phyloP scores from a whole-genome alignment of 345 rosid species.

The Gossypium longicalyx region DNA sequence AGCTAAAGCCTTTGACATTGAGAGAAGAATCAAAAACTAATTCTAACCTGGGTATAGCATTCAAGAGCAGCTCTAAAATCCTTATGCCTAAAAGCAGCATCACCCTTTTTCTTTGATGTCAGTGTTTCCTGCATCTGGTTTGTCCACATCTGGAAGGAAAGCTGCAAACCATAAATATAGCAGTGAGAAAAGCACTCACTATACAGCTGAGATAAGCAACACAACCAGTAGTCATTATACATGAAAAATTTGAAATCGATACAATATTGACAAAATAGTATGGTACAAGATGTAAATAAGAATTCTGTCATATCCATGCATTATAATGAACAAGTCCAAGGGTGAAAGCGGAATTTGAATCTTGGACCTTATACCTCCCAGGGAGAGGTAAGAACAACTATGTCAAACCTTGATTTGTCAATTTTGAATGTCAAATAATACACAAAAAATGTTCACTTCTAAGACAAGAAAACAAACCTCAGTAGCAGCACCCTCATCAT shows the following conservation, averaged over 20 bases:
- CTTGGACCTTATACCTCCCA: neutral
- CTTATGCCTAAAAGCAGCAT: slow-evolving; percentile 76
- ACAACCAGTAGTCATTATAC: neutral
- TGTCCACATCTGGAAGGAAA: slow-evolving; percentile 98
- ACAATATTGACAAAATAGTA: neutral
- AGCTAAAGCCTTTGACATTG: neutral
- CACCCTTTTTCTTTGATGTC: slow-evolving; percentile 83
- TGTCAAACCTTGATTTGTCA: neutral
- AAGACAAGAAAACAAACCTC: slow-evolving; percentile 45
- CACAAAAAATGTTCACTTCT: neutral
- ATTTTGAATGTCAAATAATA: neutral
- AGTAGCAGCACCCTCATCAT: slow-evolving; percentile 80
- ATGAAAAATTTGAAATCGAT: neutral
- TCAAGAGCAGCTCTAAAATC: slow-evolving; percentile 63
- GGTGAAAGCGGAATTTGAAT: neutral
- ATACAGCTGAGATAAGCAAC: neutral
- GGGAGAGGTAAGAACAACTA: neutral
- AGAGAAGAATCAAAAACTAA: slow-evolving; percentile 1
- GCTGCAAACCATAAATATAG: slow-evolving; percentile 39
- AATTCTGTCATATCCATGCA: neutral
- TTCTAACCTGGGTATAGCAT: slow-evolving; percentile 71
- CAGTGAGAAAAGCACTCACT: neutral
- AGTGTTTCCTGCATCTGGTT: slow-evolving; percentile 90
- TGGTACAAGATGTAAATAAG: neutral
- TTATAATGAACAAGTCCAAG: neutral